Conservation (phyloP, 2,329 filamentous ascomycete species). For the Tolypocladium paradoxum region DNA sequence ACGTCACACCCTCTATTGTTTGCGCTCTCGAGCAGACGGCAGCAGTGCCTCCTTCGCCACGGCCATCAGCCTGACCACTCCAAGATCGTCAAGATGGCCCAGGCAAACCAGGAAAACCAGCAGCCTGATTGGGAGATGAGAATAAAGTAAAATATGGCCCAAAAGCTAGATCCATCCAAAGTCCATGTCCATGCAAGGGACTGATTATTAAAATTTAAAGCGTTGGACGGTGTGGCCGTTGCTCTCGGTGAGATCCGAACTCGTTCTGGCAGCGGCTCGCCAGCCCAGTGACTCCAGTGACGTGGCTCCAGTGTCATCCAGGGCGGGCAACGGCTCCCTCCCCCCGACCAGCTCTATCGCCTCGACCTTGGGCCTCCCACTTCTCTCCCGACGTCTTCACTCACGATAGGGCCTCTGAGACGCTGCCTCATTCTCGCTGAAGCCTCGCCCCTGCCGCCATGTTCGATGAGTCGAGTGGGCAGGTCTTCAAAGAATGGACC, state of each 20-base stretch:
- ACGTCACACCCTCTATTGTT: too few relatives aligned
- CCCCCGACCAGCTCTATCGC: background rate
- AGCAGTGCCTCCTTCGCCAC: too few relatives aligned
- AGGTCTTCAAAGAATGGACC: slow-evolving; percentile 27
- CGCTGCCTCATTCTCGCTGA: background rate
- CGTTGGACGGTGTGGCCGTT: background rate
- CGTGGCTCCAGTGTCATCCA: too few relatives aligned
- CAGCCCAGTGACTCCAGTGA: too few relatives aligned
- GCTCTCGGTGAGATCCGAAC: too few relatives aligned
- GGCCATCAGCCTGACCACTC: too few relatives aligned
- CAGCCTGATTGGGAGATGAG: too few relatives aligned
- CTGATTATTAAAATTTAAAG: background rate
- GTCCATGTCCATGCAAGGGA: background rate
- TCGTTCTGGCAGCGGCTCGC: background rate
- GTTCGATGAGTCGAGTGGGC: slow-evolving; percentile 23
- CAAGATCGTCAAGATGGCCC: too few relatives aligned
- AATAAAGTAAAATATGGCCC: background rate
- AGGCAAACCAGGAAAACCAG: too few relatives aligned
- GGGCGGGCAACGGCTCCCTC: too few relatives aligned
- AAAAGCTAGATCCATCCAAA: background rate
- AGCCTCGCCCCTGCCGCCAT: slow-evolving; percentile 9
- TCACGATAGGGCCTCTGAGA: background rate
- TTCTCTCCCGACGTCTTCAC: background rate
- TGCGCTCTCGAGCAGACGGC: too few relatives aligned
- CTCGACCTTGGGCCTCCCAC: background rate